Evolutionary conservation across 768 basidiomycete species (phyloP).

Genomic region (Sporobolomyces phaffii): DNA sequence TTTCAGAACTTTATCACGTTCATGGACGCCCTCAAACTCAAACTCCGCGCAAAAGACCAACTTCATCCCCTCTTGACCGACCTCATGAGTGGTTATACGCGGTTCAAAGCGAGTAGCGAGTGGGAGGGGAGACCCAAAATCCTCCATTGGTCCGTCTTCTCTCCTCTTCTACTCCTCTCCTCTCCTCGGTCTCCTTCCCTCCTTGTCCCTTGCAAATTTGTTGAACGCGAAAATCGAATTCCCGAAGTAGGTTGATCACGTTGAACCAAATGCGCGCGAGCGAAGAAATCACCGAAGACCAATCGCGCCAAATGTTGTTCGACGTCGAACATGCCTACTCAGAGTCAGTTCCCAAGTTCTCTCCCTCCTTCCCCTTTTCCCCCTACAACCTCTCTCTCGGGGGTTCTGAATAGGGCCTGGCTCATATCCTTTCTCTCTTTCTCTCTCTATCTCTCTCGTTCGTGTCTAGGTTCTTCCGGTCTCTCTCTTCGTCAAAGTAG

Average conservation of each 20-base stretch:
- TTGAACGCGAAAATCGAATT: too few species aligned
- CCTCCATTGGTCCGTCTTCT: conserved; percentile 68
- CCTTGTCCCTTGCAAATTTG: background rate
- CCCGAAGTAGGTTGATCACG: conserved; percentile 84
- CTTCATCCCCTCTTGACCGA: conserved; percentile 90
- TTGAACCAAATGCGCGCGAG: conserved; percentile 95
- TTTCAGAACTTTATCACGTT: conserved; percentile 95
- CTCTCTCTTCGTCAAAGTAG: background rate
- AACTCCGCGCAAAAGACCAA: conserved; percentile 92
- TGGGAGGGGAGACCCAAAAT: conserved; percentile 94
- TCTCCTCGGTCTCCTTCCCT: background rate
- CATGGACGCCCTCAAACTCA: conserved; percentile 92
- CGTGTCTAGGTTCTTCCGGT: conserved; percentile 5
- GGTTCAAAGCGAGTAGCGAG: conserved; percentile 89
- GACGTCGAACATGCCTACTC: conserved; percentile 89
- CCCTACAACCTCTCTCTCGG: too few species aligned
- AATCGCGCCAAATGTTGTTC: conserved; percentile 90
- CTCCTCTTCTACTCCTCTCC: background rate
- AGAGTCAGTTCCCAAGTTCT: conserved; percentile 68
- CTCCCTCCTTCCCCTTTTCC: conserved; percentile 25
- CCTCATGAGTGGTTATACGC: conserved; percentile 85
- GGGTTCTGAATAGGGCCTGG: too few species aligned
- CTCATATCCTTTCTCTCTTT: too few species aligned
- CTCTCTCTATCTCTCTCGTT: background rate
- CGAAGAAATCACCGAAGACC: conserved; percentile 91